Percentiles rank a stretch among this genome's conserved stretches.
Evolutionary conservation across 1,139 yeast species (phyloP).

Genomic region (Pichia sp.): DNA sequence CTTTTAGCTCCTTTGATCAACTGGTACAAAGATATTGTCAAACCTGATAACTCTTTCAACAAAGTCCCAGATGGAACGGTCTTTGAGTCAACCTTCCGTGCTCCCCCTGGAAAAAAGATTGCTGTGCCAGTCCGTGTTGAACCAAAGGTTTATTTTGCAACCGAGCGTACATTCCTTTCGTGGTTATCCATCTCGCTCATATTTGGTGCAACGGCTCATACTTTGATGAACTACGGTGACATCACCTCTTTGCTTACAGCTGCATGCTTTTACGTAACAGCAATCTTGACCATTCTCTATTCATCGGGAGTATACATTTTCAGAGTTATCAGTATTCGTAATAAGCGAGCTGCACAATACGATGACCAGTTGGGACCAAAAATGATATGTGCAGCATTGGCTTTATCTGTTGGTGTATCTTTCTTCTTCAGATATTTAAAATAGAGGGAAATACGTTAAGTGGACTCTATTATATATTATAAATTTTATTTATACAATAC

Average conservation of each 20-base stretch:
- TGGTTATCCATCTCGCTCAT: conserved; percentile 75
- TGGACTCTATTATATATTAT: neutral
- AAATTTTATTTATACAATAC: neutral
- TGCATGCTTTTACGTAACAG: conserved; percentile 81
- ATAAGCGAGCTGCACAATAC: conserved; percentile 75
- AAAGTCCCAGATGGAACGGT: conserved; percentile 81
- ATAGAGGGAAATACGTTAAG: neutral
- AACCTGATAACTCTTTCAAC: conserved; percentile 46
- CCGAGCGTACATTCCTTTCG: conserved; percentile 73
- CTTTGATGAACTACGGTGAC: conserved; percentile 67
- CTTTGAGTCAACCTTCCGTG: conserved; percentile 56
- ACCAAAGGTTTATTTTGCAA: conserved; percentile 81
- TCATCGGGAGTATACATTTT: conserved; percentile 73
- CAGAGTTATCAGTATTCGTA: conserved; percentile 80
- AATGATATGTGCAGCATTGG: conserved; percentile 68
- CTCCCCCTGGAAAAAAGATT: conserved; percentile 76
- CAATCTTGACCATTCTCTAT: conserved; percentile 67
- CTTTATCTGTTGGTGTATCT: conserved; percentile 67
- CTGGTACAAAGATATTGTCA: conserved; percentile 19
- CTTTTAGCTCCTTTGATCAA: conserved; percentile 16
- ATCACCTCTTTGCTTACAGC: conserved; percentile 73
- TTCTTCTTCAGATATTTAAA: conserved; percentile 50
- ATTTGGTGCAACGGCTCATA: conserved; percentile 67
- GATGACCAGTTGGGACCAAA: conserved; percentile 90
- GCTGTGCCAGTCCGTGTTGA: conserved; percentile 78